A percentile compares a stretch with the other conserved stretches of the same genome.
Conservation (phyloP, 2,329 filamentous ascomycete species). For the Diplocarpon mali region DNA sequence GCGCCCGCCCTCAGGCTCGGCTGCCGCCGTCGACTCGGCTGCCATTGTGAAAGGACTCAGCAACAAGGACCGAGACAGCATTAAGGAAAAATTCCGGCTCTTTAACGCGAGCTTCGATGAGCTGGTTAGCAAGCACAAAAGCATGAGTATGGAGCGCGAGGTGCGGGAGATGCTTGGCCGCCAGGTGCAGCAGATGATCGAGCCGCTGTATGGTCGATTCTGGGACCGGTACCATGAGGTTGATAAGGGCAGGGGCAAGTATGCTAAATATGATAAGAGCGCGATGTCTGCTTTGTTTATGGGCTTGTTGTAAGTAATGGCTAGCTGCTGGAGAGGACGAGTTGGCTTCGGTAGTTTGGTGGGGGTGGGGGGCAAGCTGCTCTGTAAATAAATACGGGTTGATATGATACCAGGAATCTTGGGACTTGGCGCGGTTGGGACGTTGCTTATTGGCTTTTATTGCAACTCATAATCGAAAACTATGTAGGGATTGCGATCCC, state of each 20-base stretch:
- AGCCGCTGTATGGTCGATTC: constrained; percentile 88
- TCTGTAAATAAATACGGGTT: not conserved
- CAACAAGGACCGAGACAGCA: constrained; percentile 88
- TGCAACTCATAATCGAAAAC: too few relatives aligned
- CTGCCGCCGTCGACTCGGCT: constrained; percentile 57
- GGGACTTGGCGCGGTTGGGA: not conserved
- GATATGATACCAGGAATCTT: constrained; percentile 9
- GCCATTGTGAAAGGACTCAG: constrained; percentile 73
- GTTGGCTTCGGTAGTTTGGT: too few relatives aligned
- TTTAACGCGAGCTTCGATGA: constrained; percentile 92
- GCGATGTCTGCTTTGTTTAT: constrained; percentile 55
- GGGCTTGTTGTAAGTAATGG: constrained; percentile 8
- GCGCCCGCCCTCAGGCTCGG: constrained; percentile 62
- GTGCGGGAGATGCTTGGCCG: constrained; percentile 69
- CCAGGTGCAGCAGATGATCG: constrained; percentile 83
- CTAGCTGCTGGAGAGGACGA: too few relatives aligned
- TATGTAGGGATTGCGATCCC: too few relatives aligned
- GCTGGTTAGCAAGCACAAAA: constrained; percentile 70
- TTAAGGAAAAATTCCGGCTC: constrained; percentile 88
- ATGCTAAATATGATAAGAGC: constrained; percentile 92
- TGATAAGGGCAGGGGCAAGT: constrained; percentile 95
- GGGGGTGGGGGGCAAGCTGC: too few relatives aligned
- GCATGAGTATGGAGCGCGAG: constrained; percentile 81
- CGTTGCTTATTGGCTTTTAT: not conserved
- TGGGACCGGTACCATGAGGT: constrained; percentile 97